Conservation (phyloP, 257 asterid species). For the Solanum acaule region DNA sequence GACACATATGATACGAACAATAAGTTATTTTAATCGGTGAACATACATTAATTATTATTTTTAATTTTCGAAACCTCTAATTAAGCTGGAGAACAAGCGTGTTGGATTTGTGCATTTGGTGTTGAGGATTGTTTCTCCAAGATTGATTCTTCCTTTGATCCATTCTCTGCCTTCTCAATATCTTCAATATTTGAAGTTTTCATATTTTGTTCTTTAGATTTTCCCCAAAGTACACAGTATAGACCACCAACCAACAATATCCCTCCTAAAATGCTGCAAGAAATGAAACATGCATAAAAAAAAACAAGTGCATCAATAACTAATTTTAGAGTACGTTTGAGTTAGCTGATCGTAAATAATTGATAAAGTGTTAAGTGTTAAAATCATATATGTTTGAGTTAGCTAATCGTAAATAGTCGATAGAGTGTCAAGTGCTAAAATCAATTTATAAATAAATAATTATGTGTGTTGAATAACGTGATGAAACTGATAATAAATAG, state of each 20-base stretch:
- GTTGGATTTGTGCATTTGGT: neutral
- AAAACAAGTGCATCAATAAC: neutral
- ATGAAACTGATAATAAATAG: neutral
- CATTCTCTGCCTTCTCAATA: slow-evolving; percentile 27
- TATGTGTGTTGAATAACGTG: neutral
- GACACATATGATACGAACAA: neutral
- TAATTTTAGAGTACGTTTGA: neutral
- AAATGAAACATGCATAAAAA: too few species aligned
- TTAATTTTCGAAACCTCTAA: neutral
- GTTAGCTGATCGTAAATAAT: neutral
- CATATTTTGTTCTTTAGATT: slow-evolving; percentile 46
- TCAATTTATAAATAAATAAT: neutral
- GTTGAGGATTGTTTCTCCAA: neutral
- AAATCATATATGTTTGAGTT: neutral
- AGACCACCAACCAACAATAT: slow-evolving; percentile 65
- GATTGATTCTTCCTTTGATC: neutral
- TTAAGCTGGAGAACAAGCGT: neutral
- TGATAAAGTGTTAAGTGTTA: neutral
- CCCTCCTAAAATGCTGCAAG: slow-evolving; percentile 65
- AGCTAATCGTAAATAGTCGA: neutral
- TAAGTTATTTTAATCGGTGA: neutral
- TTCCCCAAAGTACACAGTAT: slow-evolving; percentile 77
- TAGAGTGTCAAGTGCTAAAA: neutral
- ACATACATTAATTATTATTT: neutral
- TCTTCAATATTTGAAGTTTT: slow-evolving; percentile 15